phyloP scores from a whole-genome alignment of 2,329 filamentous ascomycete genomes.

The Exophiala dermatitidis region DNA sequence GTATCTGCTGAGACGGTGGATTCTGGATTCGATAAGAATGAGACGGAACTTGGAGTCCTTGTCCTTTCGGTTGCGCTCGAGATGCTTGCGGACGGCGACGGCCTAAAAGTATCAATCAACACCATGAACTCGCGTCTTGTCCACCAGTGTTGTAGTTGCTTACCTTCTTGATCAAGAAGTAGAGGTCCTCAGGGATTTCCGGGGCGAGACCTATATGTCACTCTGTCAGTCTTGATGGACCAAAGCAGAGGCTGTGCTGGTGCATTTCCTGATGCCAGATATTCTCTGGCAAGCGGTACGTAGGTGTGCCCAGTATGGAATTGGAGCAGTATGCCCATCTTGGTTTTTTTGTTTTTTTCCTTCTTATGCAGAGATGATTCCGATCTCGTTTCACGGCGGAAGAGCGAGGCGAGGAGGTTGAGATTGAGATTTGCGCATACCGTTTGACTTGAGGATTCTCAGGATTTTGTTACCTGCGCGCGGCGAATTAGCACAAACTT shows the following conservation, averaged over 20 bases:
- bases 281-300: too few relatives aligned
- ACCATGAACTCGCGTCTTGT: neutral
- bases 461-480: conserved; percentile 94
- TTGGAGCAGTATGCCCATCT: conserved; percentile 15
- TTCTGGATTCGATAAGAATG: conserved; percentile 99
- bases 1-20: conserved; percentile 98
- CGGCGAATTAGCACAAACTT: conserved; percentile 3
- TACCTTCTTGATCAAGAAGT: conserved; percentile 99
- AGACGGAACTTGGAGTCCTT: conserved; percentile 99
- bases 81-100: conserved; percentile 98
- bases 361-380: neutral
- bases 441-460: conserved; percentile 93
- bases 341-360: conserved; percentile 5
- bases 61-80: conserved; percentile 99
- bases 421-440: conserved; percentile 55
- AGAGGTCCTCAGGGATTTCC: conserved; percentile 98
- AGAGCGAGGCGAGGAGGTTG: conserved; percentile 16
- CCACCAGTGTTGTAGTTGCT: conserved; percentile 22
- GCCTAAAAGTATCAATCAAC: conserved; percentile 49
- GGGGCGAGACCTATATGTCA: conserved; percentile 93
- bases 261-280: neutral
- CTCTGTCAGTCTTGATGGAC: conserved; percentile 78
- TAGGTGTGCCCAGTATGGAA: neutral
- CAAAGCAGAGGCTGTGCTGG: conserved; percentile 67
- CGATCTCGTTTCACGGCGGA: neutral